Evolutionary conservation across 345 rosid species (phyloP).

Genomic region (Anacardium occidentale): DNA sequence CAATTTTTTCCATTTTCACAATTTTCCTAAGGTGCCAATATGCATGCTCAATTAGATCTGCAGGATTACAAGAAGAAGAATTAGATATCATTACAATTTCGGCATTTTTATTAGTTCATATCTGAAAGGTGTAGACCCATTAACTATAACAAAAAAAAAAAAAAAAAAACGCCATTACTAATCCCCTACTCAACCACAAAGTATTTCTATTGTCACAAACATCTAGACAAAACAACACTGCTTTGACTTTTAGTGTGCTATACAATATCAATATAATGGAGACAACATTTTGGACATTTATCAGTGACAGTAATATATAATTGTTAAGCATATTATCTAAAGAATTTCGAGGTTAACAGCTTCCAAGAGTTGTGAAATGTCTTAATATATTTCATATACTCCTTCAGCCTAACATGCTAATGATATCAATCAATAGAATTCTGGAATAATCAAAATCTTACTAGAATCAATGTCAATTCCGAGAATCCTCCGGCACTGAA

Average conservation of each 20-base stretch:
- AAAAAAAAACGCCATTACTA: background rate
- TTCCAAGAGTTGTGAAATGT: no score
- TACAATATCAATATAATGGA: no score
- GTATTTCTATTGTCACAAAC: no score
- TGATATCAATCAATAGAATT: background rate
- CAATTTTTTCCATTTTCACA: constrained; percentile 36
- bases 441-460: constrained; percentile 36
- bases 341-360: no score
- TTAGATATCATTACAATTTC: background rate
- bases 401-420: background rate
- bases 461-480: constrained; percentile 91
- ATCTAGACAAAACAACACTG: background rate
- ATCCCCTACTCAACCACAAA: background rate
- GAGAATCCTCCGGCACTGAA: constrained; percentile 68
- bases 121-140: background rate
- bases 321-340: no score
- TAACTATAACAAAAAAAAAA: background rate
- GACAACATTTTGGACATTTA: no score
- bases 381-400: no score
- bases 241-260: no score
- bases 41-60: constrained; percentile 76
- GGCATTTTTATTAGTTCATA: background rate
- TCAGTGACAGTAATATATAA: no score
- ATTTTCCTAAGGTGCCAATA: constrained; percentile 66
- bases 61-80: constrained; percentile 18